phyloP scores from a whole-genome alignment of 768 basidiomycete species.

The Dioszegia hungarica region DNA sequence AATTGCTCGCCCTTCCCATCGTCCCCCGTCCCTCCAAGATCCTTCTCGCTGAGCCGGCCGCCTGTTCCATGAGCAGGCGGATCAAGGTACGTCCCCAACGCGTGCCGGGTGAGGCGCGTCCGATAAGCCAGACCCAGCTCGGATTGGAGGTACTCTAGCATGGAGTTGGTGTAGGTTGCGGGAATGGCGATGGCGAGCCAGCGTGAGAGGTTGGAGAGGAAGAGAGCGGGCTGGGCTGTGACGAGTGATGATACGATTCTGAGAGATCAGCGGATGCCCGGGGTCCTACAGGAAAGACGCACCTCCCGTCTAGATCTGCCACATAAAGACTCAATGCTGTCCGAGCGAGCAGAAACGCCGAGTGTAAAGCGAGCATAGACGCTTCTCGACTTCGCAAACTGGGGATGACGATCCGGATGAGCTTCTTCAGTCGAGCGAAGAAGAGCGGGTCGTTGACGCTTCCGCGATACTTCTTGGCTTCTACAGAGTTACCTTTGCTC shows the following conservation, averaged over 20 bases:
- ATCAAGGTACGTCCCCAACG: constrained; percentile 76
- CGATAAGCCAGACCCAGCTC: constrained; percentile 58
- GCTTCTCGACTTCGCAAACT: constrained; percentile 80
- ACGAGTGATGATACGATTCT: constrained; percentile 95
- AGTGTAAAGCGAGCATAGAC: constrained; percentile 77
- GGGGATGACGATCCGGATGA: constrained; percentile 85
- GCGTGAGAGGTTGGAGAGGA: constrained; percentile 75
- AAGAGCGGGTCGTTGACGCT: constrained; percentile 83
- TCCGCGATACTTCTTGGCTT: constrained; percentile 9
- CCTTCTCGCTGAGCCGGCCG: background rate
- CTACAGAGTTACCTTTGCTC: background rate
- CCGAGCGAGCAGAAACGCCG: constrained; percentile 77
- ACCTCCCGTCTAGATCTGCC: constrained; percentile 80
- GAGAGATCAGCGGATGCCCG: background rate
- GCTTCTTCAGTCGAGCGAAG: constrained; percentile 68
- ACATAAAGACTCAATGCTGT: constrained; percentile 92
- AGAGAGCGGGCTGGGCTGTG: constrained; percentile 69
- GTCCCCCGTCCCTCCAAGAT: constrained; percentile 49
- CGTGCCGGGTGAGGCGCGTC: constrained; percentile 67
- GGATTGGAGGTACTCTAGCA: constrained; percentile 88
- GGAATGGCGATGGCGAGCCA: constrained; percentile 92
- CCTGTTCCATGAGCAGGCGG: constrained; percentile 7
- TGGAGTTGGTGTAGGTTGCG: constrained; percentile 52
- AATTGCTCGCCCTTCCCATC: constrained; percentile 67
- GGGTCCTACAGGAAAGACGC: background rate